phyloP scores from a whole-genome alignment of 2,329 filamentous ascomycete species.

The Aureobasidium uvarum region DNA sequence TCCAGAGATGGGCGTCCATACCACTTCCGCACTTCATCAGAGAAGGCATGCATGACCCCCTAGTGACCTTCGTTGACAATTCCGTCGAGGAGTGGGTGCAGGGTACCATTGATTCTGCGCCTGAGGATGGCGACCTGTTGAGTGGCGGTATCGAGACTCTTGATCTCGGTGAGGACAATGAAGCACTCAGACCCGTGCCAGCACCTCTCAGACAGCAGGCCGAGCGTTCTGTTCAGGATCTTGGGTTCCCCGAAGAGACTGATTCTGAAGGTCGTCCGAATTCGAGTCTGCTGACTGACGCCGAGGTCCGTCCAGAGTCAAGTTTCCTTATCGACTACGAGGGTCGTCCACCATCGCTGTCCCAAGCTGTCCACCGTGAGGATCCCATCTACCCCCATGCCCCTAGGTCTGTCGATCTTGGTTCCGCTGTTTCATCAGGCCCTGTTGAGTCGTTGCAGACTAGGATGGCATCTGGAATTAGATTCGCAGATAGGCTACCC shows the following conservation, averaged over 20 bases:
- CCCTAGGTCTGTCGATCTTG: background rate
- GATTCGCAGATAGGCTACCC: background rate
- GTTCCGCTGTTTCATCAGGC: background rate
- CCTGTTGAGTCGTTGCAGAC: background rate
- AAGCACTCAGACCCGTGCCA: background rate
- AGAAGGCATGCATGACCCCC: slow-evolving; percentile 11
- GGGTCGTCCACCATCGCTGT: background rate
- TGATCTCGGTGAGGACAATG: too few species aligned
- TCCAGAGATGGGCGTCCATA: background rate
- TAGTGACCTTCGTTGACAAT: background rate
- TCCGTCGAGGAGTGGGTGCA: slow-evolving; percentile 3
- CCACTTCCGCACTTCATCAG: slow-evolving; percentile 7
- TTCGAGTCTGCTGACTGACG: background rate
- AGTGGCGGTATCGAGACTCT: background rate
- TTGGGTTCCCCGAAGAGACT: slow-evolving; percentile 6
- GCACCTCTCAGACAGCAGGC: background rate
- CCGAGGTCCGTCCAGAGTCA: background rate
- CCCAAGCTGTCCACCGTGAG: background rate
- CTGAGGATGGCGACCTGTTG: slow-evolving; percentile 2
- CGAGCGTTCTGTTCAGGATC: background rate
- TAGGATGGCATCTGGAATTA: background rate
- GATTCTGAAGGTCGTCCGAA: slow-evolving; percentile 6
- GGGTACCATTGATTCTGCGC: background rate
- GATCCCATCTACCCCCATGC: background rate
- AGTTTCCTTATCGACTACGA: slow-evolving; percentile 6